phyloP scores from a whole-genome alignment of 768 basidiomycete genomes.

The Boletus vinaceobasis region DNA sequence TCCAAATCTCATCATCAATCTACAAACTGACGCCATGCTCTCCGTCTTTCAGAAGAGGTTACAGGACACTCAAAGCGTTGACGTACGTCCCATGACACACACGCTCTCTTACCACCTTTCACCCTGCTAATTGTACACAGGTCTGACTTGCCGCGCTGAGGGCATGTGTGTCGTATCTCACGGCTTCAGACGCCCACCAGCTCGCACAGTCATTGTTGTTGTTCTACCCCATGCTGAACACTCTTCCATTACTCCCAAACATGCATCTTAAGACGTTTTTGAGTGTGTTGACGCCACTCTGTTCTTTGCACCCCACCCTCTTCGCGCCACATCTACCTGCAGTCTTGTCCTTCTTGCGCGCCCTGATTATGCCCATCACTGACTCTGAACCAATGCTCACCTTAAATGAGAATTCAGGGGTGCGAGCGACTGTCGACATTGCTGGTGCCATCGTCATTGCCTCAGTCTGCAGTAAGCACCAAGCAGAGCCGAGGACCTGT shows the following conservation, averaged over 20 bases:
- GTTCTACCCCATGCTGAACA: constrained; percentile 71
- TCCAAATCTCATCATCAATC: constrained; percentile 72
- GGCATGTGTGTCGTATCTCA: constrained; percentile 67
- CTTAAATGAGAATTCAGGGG: no score
- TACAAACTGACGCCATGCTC: constrained; percentile 68
- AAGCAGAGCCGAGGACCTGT: no score
- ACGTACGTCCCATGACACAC: constrained; percentile 40
- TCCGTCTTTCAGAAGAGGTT: constrained; percentile 65
- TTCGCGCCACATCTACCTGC: constrained; percentile 70
- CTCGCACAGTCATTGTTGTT: constrained; percentile 58
- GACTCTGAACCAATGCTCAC: constrained; percentile 54
- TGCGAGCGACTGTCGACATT: no score
- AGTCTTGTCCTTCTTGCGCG: constrained; percentile 66
- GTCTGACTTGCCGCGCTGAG: constrained; percentile 72
- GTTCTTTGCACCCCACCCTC: constrained; percentile 61
- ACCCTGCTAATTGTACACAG: constrained; percentile 30
- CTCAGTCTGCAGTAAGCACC: no score
- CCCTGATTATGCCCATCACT: constrained; percentile 63
- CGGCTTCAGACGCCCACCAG: constrained; percentile 56
- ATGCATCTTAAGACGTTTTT: constrained; percentile 63
- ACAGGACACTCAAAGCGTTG: constrained; percentile 61
- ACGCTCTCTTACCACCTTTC: not conserved
- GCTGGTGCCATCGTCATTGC: no score
- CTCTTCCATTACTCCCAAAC: constrained; percentile 57
- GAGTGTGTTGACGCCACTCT: constrained; percentile 65